phyloP scores from a whole-genome alignment of 345 rosid genomes.

The Geranium rotundifolium region DNA sequence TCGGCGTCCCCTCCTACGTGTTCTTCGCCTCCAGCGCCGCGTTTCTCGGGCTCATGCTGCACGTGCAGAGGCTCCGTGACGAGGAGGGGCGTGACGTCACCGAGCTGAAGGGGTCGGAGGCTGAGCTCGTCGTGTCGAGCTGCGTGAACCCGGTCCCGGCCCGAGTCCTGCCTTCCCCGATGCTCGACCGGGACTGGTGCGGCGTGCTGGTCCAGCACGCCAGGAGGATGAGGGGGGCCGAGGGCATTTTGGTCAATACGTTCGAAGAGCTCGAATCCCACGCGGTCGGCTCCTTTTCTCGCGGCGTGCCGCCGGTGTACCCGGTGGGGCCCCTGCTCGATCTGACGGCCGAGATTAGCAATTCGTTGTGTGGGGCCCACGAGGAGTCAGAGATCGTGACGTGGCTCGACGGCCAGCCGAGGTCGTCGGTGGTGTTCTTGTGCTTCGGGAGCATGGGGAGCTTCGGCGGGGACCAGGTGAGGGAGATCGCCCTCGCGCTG shows the following conservation, averaged over 20 bases:
- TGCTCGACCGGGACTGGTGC: constrained; percentile 6
- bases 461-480: constrained; percentile 31
- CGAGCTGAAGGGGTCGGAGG: constrained; percentile 12
- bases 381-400: constrained; percentile 14
- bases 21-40: constrained; percentile 21
- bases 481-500: constrained; percentile 37
- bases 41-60: constrained; percentile 18
- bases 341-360: constrained; percentile 13
- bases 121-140: constrained; percentile 20
- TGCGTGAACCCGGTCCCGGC: constrained; percentile 22
- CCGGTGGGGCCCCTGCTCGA: constrained; percentile 45
- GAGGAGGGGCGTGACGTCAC: constrained; percentile 5
- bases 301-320: constrained; percentile 11
- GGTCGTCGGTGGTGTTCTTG: constrained; percentile 43
- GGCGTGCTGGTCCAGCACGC: constrained; percentile 6
- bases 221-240: constrained; percentile 9
- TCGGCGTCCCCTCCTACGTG: constrained; percentile 26
- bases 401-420: constrained; percentile 42
- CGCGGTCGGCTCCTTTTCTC: constrained; percentile 9
- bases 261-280: constrained; percentile 29
- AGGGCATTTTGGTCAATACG: constrained; percentile 34
- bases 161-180: constrained; percentile 19
- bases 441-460: constrained; percentile 60
- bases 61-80: constrained; percentile 10
- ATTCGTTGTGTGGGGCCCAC: neutral